Conservation (phyloP, 805 yeast species). For the Ascoidea tarda region DNA sequence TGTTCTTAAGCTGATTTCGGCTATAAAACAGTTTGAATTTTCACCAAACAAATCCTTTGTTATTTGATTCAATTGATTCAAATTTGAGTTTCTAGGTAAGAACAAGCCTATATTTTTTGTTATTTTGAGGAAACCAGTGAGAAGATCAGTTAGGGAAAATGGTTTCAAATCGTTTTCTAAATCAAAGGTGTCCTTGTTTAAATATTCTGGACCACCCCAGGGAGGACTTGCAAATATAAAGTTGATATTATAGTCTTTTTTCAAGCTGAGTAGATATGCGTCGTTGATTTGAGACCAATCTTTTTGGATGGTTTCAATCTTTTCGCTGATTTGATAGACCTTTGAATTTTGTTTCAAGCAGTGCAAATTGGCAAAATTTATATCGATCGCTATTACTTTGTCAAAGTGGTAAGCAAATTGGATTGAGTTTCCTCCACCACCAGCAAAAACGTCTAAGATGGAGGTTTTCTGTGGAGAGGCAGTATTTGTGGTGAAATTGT, state of each 20-base stretch:
- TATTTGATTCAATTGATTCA: constrained; percentile 33
- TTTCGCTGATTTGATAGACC: constrained; percentile 42
- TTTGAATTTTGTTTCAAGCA: constrained; percentile 56
- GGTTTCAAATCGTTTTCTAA: constrained; percentile 31
- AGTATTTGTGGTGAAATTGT: constrained; percentile 31
- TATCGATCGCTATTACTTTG: constrained; percentile 48
- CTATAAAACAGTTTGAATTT: constrained; percentile 19
- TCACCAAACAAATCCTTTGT: constrained; percentile 33
- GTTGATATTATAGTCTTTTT: constrained; percentile 19
- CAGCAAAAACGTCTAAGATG: constrained; percentile 62
- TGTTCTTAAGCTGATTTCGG: too few relatives aligned
- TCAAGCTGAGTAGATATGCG: constrained; percentile 1
- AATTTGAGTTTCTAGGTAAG: constrained; percentile 46
- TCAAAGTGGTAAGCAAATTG: constrained; percentile 54
- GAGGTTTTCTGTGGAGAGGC: constrained; percentile 11
- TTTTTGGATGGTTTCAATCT: constrained; percentile 31
- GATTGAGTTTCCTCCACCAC: constrained; percentile 80
- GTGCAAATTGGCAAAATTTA: constrained; percentile 40
- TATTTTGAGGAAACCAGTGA: constrained; percentile 26
- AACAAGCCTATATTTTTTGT: constrained; percentile 40
- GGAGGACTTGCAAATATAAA: constrained; percentile 70
- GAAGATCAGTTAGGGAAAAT: constrained; percentile 27
- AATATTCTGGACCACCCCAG: constrained; percentile 73
- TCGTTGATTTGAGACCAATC: constrained; percentile 26
- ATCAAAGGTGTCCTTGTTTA: constrained; percentile 27